phyloP scores from a whole-genome alignment of 768 basidiomycete species.

The Boletus rufocinnamomeus region DNA sequence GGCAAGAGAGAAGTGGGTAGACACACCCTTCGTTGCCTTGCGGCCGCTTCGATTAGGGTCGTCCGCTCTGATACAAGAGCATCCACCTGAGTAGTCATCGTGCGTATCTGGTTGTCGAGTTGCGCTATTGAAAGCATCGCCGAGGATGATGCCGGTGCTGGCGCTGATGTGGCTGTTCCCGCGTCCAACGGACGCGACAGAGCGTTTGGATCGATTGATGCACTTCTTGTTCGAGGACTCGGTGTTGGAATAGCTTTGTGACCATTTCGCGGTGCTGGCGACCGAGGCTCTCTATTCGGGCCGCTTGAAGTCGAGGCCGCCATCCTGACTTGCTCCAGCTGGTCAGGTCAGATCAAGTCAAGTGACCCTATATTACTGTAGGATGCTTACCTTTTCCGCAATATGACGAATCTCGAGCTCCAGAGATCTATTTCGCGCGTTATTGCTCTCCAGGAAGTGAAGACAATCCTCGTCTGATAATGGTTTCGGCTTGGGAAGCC shows the following conservation, averaged over 20 bases:
- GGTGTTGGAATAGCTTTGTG: neutral
- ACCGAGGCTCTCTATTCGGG: neutral
- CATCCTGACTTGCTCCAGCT: slow-evolving; percentile 28
- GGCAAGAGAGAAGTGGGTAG: neutral
- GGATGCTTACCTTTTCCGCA: slow-evolving; percentile 36
- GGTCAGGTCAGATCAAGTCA: neutral
- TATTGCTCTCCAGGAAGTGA: slow-evolving; percentile 40
- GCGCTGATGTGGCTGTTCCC: neutral
- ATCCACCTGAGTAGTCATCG: slow-evolving; percentile 38
- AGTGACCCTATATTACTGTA: neutral
- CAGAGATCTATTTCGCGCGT: slow-evolving; percentile 43
- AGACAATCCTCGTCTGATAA: slow-evolving; percentile 43
- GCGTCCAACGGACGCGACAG: slow-evolving; percentile 8
- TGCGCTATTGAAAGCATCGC: slow-evolving; percentile 26
- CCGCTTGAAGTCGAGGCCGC: slow-evolving; percentile 2
- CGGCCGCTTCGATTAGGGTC: slow-evolving; percentile 27
- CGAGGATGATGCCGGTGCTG: slow-evolving; percentile 4
- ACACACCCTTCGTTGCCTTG: slow-evolving; percentile 28
- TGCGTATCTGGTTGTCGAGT: slow-evolving; percentile 40
- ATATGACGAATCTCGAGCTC: slow-evolving; percentile 47
- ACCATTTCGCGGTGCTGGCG: neutral
- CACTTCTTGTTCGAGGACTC: slow-evolving; percentile 23
- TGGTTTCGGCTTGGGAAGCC: slow-evolving; percentile 17
- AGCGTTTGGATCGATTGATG: slow-evolving; percentile 22
- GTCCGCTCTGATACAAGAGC: slow-evolving; percentile 41